Evolutionary conservation across 495 filamentous ascomycete genomes (phyloP).

Genomic region (Daldinia bambusicola): DNA sequence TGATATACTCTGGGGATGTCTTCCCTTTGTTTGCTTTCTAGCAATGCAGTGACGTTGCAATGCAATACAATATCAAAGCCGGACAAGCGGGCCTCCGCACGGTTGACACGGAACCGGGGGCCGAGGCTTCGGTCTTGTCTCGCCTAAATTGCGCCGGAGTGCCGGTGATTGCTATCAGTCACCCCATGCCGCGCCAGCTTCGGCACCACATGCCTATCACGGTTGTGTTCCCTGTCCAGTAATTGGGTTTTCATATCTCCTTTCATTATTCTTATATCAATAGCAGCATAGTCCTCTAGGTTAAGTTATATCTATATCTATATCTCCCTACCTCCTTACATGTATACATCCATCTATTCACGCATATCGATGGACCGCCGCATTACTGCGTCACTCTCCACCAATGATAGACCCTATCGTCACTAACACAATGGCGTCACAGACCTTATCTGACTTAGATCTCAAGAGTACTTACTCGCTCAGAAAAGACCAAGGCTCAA

Average conservation of each 20-base stretch:
- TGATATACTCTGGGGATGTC: conserved; percentile 6
- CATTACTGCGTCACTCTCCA: conserved; percentile 16
- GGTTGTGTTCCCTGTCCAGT: neutral
- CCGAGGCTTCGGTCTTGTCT: conserved; percentile 30
- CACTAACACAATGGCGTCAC: conserved; percentile 41
- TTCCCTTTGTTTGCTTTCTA: conserved; percentile 13
- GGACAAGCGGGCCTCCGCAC: conserved; percentile 30
- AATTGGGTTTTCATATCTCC: neutral
- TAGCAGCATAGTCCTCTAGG: neutral
- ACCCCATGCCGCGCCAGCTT: conserved; percentile 23
- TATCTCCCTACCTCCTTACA: neutral
- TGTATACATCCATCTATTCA: neutral
- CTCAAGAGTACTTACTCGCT: conserved; percentile 8
- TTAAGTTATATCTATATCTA: too few relatives aligned
- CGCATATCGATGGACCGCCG: conserved; percentile 8
- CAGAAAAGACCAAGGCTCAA: conserved; percentile 16
- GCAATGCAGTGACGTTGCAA: too few relatives aligned
- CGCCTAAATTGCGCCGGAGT: conserved; percentile 29
- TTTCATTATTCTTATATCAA: neutral
- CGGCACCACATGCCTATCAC: conserved; percentile 14
- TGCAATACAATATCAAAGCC: neutral
- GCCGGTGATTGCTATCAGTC: conserved; percentile 37
- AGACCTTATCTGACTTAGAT: conserved; percentile 21
- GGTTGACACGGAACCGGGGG: conserved; percentile 31
- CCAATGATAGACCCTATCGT: conserved; percentile 2